Conservation (phyloP, 2,329 filamentous ascomycete species). For the Colletotrichum ledebouriae region DNA sequence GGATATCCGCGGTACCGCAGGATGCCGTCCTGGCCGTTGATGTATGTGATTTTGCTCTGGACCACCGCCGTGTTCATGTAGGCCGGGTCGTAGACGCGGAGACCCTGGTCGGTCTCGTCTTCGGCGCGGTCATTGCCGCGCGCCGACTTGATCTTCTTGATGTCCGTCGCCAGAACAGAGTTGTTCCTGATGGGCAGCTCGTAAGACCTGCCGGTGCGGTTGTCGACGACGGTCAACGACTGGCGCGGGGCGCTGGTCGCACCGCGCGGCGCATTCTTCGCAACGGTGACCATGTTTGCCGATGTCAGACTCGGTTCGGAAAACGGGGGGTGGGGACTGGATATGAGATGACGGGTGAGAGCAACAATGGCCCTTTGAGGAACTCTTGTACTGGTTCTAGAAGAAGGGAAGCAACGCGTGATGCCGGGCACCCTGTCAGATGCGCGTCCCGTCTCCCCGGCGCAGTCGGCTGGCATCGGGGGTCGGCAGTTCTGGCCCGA, state of each 20-base stretch:
- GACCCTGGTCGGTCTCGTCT: conserved; percentile 62
- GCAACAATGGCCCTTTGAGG: conserved; percentile 27
- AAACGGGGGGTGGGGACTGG: not conserved
- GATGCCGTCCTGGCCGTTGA: conserved; percentile 65
- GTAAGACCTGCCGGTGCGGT: conserved; percentile 62
- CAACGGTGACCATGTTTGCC: conserved; percentile 32
- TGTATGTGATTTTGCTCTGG: conserved; percentile 64
- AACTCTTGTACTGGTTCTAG: conserved; percentile 14
- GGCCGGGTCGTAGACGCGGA: conserved; percentile 64
- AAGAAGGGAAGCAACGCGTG: conserved; percentile 21
- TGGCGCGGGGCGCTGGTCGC: conserved; percentile 44
- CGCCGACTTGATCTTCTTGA: conserved; percentile 63
- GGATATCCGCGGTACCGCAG: conserved; percentile 66
- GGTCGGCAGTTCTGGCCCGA: conserved; percentile 38
- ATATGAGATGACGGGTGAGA: conserved; percentile 19
- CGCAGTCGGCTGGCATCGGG: conserved; percentile 39
- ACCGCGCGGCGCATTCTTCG: conserved; percentile 37
- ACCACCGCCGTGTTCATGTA: conserved; percentile 68
- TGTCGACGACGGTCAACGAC: conserved; percentile 61
- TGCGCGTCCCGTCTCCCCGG: conserved; percentile 7
- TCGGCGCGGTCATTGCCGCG: conserved; percentile 54
- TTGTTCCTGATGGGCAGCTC: conserved; percentile 64
- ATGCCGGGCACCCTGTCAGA: conserved; percentile 3
- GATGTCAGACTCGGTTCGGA: not conserved
- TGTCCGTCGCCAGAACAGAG: conserved; percentile 63